phyloP scores from a whole-genome alignment of 257 asterid genomes.

The Penstemon newberryi region DNA sequence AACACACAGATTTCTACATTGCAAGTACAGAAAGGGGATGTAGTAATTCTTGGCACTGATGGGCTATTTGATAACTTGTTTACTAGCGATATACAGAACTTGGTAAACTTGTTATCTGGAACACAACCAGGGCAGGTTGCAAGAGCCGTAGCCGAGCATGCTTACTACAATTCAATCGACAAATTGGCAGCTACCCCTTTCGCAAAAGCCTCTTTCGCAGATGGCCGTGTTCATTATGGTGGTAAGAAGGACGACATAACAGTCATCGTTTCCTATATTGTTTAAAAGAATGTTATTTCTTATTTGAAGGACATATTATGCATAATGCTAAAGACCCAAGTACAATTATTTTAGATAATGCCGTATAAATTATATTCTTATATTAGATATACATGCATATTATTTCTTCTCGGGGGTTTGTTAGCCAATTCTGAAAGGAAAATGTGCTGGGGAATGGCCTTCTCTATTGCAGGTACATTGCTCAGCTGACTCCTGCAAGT shows the following conservation, averaged over 20 bases:
- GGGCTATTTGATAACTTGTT: constrained; percentile 36
- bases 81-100: constrained; percentile 3
- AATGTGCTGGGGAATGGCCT: constrained; percentile 44
- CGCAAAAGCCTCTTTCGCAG: constrained; percentile 6
- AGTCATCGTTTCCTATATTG: constrained; percentile 2
- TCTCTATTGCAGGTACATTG: constrained; percentile 69
- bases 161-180: constrained; percentile 37
- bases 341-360: too few species aligned
- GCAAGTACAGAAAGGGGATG: constrained; percentile 25
- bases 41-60: constrained; percentile 30
- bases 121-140: constrained; percentile 18
- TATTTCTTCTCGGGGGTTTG: too few species aligned
- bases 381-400: too few species aligned
- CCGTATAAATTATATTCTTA: too few species aligned
- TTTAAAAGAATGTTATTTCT: neutral
- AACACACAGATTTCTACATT: constrained; percentile 10
- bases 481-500: constrained; percentile 63
- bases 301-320: too few species aligned
- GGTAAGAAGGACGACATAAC: constrained; percentile 18
- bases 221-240: neutral
- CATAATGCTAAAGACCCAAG: too few species aligned
- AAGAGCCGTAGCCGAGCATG: constrained; percentile 20
- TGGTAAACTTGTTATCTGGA: neutral
- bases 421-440: too few species aligned
- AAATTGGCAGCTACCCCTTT: constrained; percentile 24